These are phyloP conservation scores for Lasiodiplodia citricola DNA, from an alignment of 2,329 filamentous ascomycete species.

Conservation along the genomic window DNA sequence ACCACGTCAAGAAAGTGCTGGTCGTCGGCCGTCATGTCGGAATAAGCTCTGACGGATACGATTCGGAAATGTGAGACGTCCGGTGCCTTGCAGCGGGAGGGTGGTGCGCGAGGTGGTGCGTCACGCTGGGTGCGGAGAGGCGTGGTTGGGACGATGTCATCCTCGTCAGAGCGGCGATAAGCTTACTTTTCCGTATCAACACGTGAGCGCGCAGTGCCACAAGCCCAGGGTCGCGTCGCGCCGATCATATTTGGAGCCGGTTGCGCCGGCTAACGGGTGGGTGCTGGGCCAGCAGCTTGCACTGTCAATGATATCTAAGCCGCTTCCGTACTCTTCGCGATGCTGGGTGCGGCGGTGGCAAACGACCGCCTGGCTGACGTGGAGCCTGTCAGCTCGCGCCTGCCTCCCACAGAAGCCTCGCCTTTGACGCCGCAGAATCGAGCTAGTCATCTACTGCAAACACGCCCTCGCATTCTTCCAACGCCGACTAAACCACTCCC, in stretches of 20 bases:
- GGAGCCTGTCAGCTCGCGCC: background rate
- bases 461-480: background rate
- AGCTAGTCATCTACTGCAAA: background rate
- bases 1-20: constrained; percentile 80
- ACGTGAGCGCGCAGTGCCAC: constrained; percentile 16
- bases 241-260: constrained; percentile 17
- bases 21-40: constrained; percentile 75
- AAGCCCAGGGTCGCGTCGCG: constrained; percentile 4
- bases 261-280: background rate
- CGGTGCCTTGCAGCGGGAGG: constrained; percentile 2
- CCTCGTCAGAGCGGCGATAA: constrained; percentile 15
- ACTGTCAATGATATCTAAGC: background rate
- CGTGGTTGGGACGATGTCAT: constrained; percentile 12
- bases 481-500: background rate
- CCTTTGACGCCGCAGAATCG: background rate
- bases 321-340: constrained; percentile 1
- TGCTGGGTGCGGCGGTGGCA: constrained; percentile 12
- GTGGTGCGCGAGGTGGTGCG: constrained; percentile 13
- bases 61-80: constrained; percentile 24
- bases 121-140: constrained; percentile 17
- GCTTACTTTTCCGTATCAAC: constrained; percentile 18
- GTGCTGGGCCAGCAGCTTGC: background rate
- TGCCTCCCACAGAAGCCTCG: background rate
- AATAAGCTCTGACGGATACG: constrained; percentile 9
- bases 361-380: constrained; percentile 12